Conservation (phyloP, 768 basidiomycete species). For the Austroboletus eburneus region DNA sequence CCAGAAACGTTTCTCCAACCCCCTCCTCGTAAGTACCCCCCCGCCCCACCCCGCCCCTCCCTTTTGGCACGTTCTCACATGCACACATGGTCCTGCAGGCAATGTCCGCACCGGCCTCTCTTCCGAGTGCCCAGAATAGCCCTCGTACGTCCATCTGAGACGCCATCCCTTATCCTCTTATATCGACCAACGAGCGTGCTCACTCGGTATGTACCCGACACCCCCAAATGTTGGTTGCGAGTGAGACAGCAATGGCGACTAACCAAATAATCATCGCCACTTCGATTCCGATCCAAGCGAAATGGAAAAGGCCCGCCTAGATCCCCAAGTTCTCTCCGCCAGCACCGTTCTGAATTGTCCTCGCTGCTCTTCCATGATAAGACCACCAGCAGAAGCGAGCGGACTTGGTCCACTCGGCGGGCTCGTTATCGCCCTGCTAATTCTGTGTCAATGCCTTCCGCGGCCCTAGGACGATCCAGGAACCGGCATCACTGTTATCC, state of each 20-base stretch:
- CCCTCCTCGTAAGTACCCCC: background rate
- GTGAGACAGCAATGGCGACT: too few species aligned
- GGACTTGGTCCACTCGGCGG: background rate
- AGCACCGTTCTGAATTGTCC: background rate
- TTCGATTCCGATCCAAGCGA: conserved; percentile 29
- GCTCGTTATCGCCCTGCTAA: conserved; percentile 1
- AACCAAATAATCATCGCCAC: conserved; percentile 18
- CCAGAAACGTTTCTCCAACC: conserved; percentile 20
- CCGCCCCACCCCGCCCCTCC: background rate
- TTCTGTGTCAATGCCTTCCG: conserved; percentile 20
- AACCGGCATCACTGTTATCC: conserved; percentile 18
- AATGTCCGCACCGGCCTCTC: conserved; percentile 11
- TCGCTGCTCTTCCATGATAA: background rate
- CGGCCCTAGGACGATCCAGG: conserved; percentile 32
- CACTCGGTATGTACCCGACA: background rate
- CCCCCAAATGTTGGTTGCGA: background rate
- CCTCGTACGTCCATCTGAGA: conserved; percentile 10
- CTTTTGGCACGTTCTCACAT: conserved; percentile 7
- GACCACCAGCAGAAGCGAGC: background rate
- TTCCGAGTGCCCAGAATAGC: conserved; percentile 15
- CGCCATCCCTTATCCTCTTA: conserved; percentile 10
- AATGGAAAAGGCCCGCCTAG: conserved; percentile 19
- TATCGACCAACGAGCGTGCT: conserved; percentile 4
- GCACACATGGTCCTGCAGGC: conserved; percentile 11
- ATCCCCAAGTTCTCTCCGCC: conserved; percentile 10